These are phyloP conservation scores for Irpex sp. DNA, from an alignment of 1,284 basidiomycete species.

Conservation along the genomic window DNA sequence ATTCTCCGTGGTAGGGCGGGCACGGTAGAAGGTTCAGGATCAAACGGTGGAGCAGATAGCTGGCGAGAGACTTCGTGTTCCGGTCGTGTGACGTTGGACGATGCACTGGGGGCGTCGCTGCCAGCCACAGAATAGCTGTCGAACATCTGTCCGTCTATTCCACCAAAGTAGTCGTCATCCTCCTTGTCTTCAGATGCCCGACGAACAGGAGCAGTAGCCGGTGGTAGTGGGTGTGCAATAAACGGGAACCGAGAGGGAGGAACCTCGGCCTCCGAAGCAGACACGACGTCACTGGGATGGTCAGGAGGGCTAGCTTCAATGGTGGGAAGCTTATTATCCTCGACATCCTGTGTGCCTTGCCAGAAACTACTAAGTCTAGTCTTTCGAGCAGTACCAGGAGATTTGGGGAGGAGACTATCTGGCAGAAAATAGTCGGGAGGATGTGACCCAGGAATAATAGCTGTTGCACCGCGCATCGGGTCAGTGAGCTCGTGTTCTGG, in stretches of 20 bases:
- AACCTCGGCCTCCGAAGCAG: background rate
- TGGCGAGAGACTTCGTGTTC: constrained; percentile 20
- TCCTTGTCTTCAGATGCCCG: constrained; percentile 11
- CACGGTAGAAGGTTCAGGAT: constrained; percentile 25
- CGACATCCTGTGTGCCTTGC: constrained; percentile 55
- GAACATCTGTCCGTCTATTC: constrained; percentile 7
- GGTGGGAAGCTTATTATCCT: constrained; percentile 21
- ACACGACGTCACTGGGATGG: constrained; percentile 5
- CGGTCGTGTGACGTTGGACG: constrained; percentile 3
- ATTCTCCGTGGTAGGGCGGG: constrained; percentile 45
- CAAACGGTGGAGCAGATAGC: constrained; percentile 22
- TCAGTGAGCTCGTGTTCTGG: constrained; percentile 85
- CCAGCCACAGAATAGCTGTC: background rate
- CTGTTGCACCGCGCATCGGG: constrained; percentile 68
- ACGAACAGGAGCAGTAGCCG: constrained; percentile 24
- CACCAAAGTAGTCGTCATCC: constrained; percentile 29
- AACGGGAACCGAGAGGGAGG: constrained; percentile 8
- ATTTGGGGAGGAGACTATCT: constrained; percentile 16
- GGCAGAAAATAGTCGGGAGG: constrained; percentile 21
- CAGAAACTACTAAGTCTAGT: constrained; percentile 62
- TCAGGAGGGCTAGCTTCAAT: constrained; percentile 26
- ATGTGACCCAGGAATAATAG: constrained; percentile 64
- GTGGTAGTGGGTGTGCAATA: constrained; percentile 14
- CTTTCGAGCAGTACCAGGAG: constrained; percentile 48
- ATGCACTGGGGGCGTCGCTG: background rate